Evolutionary conservation across 2,329 filamentous ascomycete species (phyloP).

Genomic region (Venturia effusa): DNA sequence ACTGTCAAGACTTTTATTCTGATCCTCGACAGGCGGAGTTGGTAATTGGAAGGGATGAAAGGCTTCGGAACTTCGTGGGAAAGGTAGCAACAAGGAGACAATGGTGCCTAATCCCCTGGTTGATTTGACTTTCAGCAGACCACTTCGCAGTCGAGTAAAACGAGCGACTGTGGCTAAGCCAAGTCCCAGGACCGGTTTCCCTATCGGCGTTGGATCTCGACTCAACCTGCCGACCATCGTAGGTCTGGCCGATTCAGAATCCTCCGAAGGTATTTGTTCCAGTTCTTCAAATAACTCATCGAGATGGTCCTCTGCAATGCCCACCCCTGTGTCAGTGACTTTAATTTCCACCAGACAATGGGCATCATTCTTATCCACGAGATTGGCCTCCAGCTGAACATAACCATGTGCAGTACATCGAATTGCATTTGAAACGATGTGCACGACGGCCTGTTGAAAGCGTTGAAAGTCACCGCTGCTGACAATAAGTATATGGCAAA

Average conservation of each 20-base stretch:
- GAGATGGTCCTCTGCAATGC: slow-evolving; percentile 46
- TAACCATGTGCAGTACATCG: slow-evolving; percentile 60
- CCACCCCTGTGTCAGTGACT: slow-evolving; percentile 64
- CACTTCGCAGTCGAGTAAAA: slow-evolving; percentile 77
- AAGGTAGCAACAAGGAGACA: slow-evolving; percentile 71
- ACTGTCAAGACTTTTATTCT: background rate
- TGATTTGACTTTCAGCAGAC: slow-evolving; percentile 73
- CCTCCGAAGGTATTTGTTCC: slow-evolving; percentile 52
- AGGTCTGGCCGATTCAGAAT: slow-evolving; percentile 32
- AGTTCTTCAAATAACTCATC: slow-evolving; percentile 51
- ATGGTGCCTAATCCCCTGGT: slow-evolving; percentile 71
- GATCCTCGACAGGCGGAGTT: background rate
- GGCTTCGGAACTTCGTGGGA: slow-evolving; percentile 36
- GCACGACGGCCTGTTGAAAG: slow-evolving; percentile 69
- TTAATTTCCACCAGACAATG: slow-evolving; percentile 60
- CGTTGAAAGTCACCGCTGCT: slow-evolving; percentile 60
- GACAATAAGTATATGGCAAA: background rate
- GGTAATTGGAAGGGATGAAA: background rate
- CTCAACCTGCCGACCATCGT: slow-evolving; percentile 9
- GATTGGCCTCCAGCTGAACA: slow-evolving; percentile 60
- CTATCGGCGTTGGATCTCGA: slow-evolving; percentile 17
- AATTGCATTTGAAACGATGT: slow-evolving; percentile 75
- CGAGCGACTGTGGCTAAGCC: slow-evolving; percentile 86
- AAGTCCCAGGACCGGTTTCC: slow-evolving; percentile 52
- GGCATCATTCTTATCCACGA: slow-evolving; percentile 34